A percentile compares a stretch with the other conserved stretches of the same genome.
Conservation (phyloP, 2,329 filamentous ascomycete species). For the Botrytis cinerea region DNA sequence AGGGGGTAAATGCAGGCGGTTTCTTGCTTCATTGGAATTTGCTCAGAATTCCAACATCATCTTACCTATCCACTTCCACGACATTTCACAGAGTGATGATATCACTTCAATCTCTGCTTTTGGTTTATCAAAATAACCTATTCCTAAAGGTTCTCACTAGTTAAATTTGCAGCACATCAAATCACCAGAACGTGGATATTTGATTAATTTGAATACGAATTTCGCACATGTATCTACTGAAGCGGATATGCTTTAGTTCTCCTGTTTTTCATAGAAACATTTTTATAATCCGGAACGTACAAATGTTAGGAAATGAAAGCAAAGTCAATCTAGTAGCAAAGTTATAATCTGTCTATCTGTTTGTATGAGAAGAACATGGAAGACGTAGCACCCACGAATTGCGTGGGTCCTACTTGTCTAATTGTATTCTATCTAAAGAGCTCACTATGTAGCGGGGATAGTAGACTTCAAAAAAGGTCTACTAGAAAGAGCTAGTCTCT, state of each 20-base stretch:
- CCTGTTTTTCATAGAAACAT: neutral
- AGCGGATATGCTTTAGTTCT: neutral
- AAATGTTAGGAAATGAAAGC: neutral
- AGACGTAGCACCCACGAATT: too few relatives aligned
- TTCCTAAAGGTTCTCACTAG: neutral
- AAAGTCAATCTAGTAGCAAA: neutral
- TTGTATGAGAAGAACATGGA: too few relatives aligned
- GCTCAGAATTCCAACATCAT: neutral
- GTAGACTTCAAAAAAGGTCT: too few relatives aligned
- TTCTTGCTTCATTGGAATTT: neutral
- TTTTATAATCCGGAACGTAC: neutral
- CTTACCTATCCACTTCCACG: neutral
- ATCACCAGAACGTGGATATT: neutral
- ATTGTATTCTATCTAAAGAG: too few relatives aligned
- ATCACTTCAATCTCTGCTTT: too few relatives aligned
- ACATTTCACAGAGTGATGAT: neutral
- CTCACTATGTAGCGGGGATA: too few relatives aligned
- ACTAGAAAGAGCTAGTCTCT: too few relatives aligned
- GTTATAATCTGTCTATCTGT: too few relatives aligned
- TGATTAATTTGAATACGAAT: neutral
- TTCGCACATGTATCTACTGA: neutral
- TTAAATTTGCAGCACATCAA: neutral
- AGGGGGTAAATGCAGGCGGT: neutral
- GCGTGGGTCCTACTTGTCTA: too few relatives aligned
- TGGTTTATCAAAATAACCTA: neutral